Conservation (phyloP, 352 stramenopile species). For the Phytophthora sp. region DNA sequence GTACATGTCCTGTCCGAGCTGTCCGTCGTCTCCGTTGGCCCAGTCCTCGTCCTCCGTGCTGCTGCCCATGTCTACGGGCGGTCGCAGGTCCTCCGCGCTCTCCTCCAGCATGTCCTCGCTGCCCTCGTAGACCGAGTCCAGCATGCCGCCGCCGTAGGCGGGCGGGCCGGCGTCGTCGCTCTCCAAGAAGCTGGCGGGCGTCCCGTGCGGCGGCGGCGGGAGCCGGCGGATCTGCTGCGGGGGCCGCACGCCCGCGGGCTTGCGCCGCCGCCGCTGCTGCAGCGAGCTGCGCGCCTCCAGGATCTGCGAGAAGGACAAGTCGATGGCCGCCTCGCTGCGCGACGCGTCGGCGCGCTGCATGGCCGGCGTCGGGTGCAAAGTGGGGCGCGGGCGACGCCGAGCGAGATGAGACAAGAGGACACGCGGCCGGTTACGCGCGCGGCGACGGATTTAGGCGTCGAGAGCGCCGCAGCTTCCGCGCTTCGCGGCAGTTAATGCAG, state of each 20-base stretch:
- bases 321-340: slow-evolving; percentile 43
- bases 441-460: too few species aligned
- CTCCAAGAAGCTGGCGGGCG: slow-evolving; percentile 16
- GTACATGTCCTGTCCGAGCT: slow-evolving; percentile 75
- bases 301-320: slow-evolving; percentile 86
- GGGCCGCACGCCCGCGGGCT: slow-evolving; percentile 2
- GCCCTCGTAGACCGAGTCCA: slow-evolving; percentile 68
- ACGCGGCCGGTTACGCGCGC: too few species aligned
- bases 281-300: slow-evolving; percentile 67
- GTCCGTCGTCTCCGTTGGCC: slow-evolving; percentile 51
- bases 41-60: slow-evolving; percentile 73
- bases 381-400: background rate
- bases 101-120: slow-evolving; percentile 51
- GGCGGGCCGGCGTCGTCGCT: slow-evolving; percentile 19
- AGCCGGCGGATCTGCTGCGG: slow-evolving; percentile 6
- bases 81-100: slow-evolving; percentile 16
- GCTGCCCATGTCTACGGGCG: slow-evolving; percentile 27
- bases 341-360: slow-evolving; percentile 52
- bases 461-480: too few species aligned
- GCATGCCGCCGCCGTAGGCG: slow-evolving; percentile 40
- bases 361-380: background rate
- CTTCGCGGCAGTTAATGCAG: too few species aligned
- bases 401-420: too few species aligned
- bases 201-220: slow-evolving; percentile 10
- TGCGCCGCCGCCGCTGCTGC: slow-evolving; percentile 33